Percentiles rank a stretch among this genome's conserved stretches.
phyloP scores from a whole-genome alignment of 805 yeast species.

The Sungouiozyma intestinalis region DNA sequence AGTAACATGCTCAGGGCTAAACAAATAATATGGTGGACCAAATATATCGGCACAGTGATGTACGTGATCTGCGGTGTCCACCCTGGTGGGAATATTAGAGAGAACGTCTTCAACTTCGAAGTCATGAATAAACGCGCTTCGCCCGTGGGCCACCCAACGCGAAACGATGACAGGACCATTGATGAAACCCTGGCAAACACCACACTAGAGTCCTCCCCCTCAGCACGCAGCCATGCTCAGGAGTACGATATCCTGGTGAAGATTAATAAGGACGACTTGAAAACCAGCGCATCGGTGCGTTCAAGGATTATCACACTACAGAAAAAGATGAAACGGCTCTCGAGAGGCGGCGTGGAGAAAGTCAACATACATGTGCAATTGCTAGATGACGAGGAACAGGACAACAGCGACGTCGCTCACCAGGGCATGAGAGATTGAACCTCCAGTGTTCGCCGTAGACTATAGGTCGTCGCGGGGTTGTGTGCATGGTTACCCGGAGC shows the following conservation, averaged over 20 bases:
- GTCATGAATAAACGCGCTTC: conserved; percentile 24
- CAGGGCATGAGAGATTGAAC: too few relatives aligned
- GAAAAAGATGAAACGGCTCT: conserved; percentile 48
- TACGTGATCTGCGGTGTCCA: conserved; percentile 70
- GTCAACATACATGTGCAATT: conserved; percentile 43
- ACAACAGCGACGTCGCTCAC: too few relatives aligned
- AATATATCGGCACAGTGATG: conserved; percentile 62
- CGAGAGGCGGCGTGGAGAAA: conserved; percentile 39
- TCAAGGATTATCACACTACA: conserved; percentile 49
- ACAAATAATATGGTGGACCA: conserved; percentile 59
- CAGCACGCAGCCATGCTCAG: not conserved
- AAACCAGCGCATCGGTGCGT: conserved; percentile 49
- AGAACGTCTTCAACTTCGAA: conserved; percentile 42
- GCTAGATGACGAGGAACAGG: conserved; percentile 14
- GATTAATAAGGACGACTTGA: conserved; percentile 42
- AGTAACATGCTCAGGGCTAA: conserved; percentile 35
- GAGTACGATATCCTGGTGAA: conserved; percentile 33
- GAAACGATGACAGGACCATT: conserved; percentile 8
- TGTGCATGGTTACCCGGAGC: too few relatives aligned
- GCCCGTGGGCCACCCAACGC: conserved; percentile 9
- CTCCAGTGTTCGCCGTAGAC: too few relatives aligned
- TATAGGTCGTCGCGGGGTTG: too few relatives aligned
- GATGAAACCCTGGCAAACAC: conserved; percentile 12
- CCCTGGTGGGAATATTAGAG: conserved; percentile 70
- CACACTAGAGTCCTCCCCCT: not conserved